Conservation (phyloP, 805 yeast genomes). For the Clavispora phyllophila region DNA sequence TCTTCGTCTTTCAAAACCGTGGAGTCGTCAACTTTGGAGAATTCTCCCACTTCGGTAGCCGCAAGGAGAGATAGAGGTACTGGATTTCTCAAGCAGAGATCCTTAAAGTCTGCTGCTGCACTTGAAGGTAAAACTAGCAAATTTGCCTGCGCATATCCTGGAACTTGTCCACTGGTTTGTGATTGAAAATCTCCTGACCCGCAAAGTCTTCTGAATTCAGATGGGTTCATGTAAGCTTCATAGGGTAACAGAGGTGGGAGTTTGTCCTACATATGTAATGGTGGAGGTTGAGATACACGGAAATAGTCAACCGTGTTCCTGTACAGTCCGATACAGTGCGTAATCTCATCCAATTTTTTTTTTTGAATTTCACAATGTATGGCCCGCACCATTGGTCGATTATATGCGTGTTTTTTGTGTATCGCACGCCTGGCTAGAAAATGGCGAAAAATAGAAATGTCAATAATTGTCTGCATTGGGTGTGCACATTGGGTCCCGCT, state of each 20-base stretch:
- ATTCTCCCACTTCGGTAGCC: slow-evolving; percentile 21
- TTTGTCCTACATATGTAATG: not conserved
- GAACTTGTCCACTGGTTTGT: slow-evolving; percentile 13
- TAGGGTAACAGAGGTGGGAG: not conserved
- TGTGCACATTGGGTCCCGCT: too few species aligned
- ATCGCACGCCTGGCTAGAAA: too few species aligned
- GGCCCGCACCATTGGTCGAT: too few species aligned
- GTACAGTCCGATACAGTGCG: too few species aligned
- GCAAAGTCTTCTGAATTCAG: not conserved
- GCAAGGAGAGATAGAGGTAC: slow-evolving; percentile 37
- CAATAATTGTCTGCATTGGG: too few species aligned
- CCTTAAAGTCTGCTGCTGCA: slow-evolving; percentile 27
- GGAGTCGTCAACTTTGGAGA: slow-evolving; percentile 5
- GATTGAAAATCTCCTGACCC: not conserved
- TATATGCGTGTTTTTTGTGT: too few species aligned
- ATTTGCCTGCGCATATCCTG: slow-evolving; percentile 36
- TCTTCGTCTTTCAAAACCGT: slow-evolving; percentile 6
- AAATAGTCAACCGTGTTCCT: not conserved
- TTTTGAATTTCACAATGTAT: too few species aligned
- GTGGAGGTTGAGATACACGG: too few species aligned
- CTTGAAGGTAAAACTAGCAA: slow-evolving; percentile 30
- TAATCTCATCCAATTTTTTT: too few species aligned
- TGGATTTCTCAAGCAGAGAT: slow-evolving; percentile 33
- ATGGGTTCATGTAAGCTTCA: not conserved
- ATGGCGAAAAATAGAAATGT: too few species aligned